These are phyloP conservation scores for Phytophthora aleatoria DNA, from an alignment of 352 stramenopile species.

Conservation along the genomic window DNA sequence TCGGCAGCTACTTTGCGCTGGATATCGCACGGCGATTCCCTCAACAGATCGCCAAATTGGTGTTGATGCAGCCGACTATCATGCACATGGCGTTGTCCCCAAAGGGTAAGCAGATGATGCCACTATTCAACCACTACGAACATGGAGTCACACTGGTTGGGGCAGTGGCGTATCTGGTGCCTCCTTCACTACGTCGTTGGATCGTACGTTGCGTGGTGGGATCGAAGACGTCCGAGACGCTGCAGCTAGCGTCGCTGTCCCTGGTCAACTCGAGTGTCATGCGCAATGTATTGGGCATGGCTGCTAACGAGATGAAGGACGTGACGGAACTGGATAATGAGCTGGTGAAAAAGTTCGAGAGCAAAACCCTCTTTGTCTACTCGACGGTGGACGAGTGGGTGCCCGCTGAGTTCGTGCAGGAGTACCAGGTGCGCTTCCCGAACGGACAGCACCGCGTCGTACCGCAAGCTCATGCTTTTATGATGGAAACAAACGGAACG, in stretches of 20 bases:
- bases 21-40: constrained; percentile 60
- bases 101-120: constrained; percentile 53
- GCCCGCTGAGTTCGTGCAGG: constrained; percentile 57
- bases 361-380: constrained; percentile 73
- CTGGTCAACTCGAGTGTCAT: constrained; percentile 64
- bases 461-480: constrained; percentile 73
- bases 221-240: constrained; percentile 36
- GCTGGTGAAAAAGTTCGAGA: constrained; percentile 44
- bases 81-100: constrained; percentile 58
- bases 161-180: constrained; percentile 49
- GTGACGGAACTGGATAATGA: constrained; percentile 51
- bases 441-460: constrained; percentile 54
- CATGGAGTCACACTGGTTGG: constrained; percentile 41
- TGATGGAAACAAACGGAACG: constrained; percentile 72
- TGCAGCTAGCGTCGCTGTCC: constrained; percentile 57
- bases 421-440: constrained; percentile 56
- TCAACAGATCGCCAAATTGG: constrained; percentile 56
- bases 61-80: constrained; percentile 76
- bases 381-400: constrained; percentile 74
- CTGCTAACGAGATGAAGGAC: constrained; percentile 63
- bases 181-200: constrained; percentile 46
- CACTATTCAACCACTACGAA: constrained; percentile 50
- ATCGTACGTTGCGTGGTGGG: constrained; percentile 51
- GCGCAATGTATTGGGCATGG: constrained; percentile 71
- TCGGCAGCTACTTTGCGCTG: constrained; percentile 60